These are phyloP conservation scores for Pyricularia grisea DNA, from an alignment of 2,329 filamentous ascomycete species.

Conservation along the genomic window DNA sequence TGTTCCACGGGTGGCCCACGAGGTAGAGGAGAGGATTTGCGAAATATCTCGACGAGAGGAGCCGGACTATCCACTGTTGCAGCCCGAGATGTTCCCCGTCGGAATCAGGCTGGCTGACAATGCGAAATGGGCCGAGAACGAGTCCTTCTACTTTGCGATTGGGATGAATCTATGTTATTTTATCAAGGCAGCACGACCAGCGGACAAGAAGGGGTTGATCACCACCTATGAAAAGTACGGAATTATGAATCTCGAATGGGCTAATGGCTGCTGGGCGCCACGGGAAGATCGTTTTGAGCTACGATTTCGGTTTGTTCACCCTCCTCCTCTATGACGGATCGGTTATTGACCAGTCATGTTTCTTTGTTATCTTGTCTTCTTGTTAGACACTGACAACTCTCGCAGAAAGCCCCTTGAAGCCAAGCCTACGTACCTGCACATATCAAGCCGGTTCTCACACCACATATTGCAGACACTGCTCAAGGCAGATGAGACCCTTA, in stretches of 20 bases:
- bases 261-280: conserved; percentile 38
- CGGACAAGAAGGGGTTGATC: conserved; percentile 23
- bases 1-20: conserved; percentile 30
- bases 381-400: background rate
- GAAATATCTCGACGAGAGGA: conserved; percentile 36
- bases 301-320: conserved; percentile 34
- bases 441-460: conserved; percentile 44
- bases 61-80: conserved; percentile 21
- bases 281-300: conserved; percentile 48
- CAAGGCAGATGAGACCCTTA: conserved; percentile 44
- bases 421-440: conserved; percentile 21
- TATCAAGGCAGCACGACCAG: conserved; percentile 37
- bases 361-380: background rate
- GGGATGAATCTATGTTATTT: conserved; percentile 44
- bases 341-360: background rate
- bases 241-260: conserved; percentile 39
- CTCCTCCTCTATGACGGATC: background rate
- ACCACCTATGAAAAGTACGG: conserved; percentile 41
- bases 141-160: conserved; percentile 43
- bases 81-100: conserved; percentile 41
- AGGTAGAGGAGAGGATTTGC: conserved; percentile 36
- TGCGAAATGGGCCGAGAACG: conserved; percentile 27
- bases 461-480: conserved; percentile 44
- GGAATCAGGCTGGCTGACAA: conserved; percentile 28
- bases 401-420: conserved; percentile 20